Conservation (phyloP, 192 early-diverging fungal species). For the Coemansia sp. region DNA sequence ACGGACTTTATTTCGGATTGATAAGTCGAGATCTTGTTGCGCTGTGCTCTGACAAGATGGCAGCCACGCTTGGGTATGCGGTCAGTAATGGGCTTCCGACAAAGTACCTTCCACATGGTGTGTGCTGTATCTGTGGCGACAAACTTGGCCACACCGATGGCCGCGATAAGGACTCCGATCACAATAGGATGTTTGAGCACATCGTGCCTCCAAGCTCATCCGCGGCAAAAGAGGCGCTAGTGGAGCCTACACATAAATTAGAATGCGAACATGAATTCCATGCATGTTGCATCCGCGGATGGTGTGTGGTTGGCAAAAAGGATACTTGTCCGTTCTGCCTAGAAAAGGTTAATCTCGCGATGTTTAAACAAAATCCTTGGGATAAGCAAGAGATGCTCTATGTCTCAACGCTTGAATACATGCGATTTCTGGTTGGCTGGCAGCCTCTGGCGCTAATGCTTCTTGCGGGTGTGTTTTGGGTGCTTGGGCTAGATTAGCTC, state of each 20-base stretch:
- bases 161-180: neutral
- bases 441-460: slow-evolving; percentile 46
- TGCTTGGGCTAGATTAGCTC: slow-evolving; percentile 30
- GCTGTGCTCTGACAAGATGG: slow-evolving; percentile 51
- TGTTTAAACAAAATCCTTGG: slow-evolving; percentile 50
- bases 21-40: slow-evolving; percentile 51
- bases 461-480: slow-evolving; percentile 35
- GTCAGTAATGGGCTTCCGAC: slow-evolving; percentile 31
- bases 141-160: slow-evolving; percentile 10
- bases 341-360: slow-evolving; percentile 53
- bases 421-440: slow-evolving; percentile 55
- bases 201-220: neutral
- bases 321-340: slow-evolving; percentile 54
- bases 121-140: slow-evolving; percentile 50
- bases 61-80: slow-evolving; percentile 45
- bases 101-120: slow-evolving; percentile 26
- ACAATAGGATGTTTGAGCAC: neutral
- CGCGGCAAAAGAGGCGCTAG: neutral
- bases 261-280: slow-evolving; percentile 53
- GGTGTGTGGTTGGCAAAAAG: slow-evolving; percentile 55
- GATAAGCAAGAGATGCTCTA: slow-evolving; percentile 55
- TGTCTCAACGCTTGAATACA: slow-evolving; percentile 51
- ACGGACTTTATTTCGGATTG: slow-evolving; percentile 52
- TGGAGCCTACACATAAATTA: slow-evolving; percentile 41
- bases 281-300: slow-evolving; percentile 54